phyloP scores from a whole-genome alignment of 2,329 filamentous ascomycete genomes.

The Diaporthe ampelina region DNA sequence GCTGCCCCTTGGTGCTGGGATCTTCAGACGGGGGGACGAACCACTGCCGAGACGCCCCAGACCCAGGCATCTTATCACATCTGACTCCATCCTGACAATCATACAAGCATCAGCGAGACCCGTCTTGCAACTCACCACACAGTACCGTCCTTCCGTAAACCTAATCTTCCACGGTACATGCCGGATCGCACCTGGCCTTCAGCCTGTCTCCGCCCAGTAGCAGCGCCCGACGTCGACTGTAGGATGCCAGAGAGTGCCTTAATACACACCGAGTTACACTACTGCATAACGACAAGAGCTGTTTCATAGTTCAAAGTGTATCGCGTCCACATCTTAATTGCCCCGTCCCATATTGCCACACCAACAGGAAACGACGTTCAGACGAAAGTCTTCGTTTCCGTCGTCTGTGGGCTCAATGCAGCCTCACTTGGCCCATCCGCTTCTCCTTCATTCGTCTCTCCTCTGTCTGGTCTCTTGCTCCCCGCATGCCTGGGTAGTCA shows the following conservation, averaged over 20 bases:
- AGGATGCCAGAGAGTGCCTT: neutral
- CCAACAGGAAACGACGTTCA: slow-evolving; percentile 29
- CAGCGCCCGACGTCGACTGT: neutral
- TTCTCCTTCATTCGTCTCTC: neutral
- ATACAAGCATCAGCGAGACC: slow-evolving; percentile 2
- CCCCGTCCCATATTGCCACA: slow-evolving; percentile 16
- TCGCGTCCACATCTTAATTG: slow-evolving; percentile 3
- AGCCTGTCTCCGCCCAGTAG: neutral
- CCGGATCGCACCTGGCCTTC: neutral
- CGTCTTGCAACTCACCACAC: slow-evolving; percentile 14
- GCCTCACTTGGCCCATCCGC: slow-evolving; percentile 17
- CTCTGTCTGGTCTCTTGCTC: slow-evolving; percentile 10
- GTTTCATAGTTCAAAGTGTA: slow-evolving; percentile 18
- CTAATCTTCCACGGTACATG: slow-evolving; percentile 17
- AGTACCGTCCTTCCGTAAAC: slow-evolving; percentile 4
- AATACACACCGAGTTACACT: neutral
- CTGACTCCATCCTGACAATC: slow-evolving; percentile 31
- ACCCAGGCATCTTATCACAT: slow-evolving; percentile 22
- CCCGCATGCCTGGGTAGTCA: neutral
- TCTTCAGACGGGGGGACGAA: slow-evolving; percentile 22
- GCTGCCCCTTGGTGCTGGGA: slow-evolving; percentile 22
- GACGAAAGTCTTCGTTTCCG: slow-evolving; percentile 31
- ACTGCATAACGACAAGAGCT: slow-evolving; percentile 12
- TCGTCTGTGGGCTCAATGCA: slow-evolving; percentile 32
- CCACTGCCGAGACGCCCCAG: slow-evolving; percentile 27